These are phyloP conservation scores for Stygiomarasmius scandens DNA, from an alignment of 1,284 basidiomycete species.

Conservation along the genomic window DNA sequence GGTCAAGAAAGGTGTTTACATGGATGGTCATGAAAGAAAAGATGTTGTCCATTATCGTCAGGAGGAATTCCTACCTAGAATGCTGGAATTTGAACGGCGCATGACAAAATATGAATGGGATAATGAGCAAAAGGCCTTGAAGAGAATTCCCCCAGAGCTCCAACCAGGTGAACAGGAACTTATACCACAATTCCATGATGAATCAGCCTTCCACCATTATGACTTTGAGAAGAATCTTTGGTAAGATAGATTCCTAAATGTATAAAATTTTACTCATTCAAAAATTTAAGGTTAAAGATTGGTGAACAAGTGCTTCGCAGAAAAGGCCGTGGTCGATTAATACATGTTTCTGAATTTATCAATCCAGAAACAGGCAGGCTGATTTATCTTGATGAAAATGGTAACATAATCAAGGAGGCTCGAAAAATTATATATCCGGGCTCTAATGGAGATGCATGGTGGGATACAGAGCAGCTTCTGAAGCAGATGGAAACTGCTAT, in stretches of 20 bases:
- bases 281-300: constrained; percentile 6
- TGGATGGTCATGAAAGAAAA: constrained; percentile 39
- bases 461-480: constrained; percentile 26
- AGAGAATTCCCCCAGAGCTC: background rate
- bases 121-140: constrained; percentile 11
- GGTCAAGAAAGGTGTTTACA: constrained; percentile 35
- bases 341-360: constrained; percentile 24
- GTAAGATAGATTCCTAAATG: background rate
- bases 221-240: no score
- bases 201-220: no score
- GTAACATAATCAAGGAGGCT: constrained; percentile 3
- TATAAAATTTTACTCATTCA: background rate
- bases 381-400: background rate
- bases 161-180: no score
- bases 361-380: constrained; percentile 13
- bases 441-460: constrained; percentile 17
- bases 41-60: constrained; percentile 38
- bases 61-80: constrained; percentile 29
- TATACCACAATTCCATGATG: no score
- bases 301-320: constrained; percentile 16
- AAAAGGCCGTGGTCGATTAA: constrained; percentile 21
- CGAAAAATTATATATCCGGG: background rate
- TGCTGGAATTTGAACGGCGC: constrained; percentile 25
- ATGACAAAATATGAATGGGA: constrained; percentile 26
- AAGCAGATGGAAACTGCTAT: constrained; percentile 26